Percentiles rank a stretch among this genome's conserved stretches.
Evolutionary conservation across 2,329 filamentous ascomycete genomes (phyloP).

Genomic region (Xylogone sp.): DNA sequence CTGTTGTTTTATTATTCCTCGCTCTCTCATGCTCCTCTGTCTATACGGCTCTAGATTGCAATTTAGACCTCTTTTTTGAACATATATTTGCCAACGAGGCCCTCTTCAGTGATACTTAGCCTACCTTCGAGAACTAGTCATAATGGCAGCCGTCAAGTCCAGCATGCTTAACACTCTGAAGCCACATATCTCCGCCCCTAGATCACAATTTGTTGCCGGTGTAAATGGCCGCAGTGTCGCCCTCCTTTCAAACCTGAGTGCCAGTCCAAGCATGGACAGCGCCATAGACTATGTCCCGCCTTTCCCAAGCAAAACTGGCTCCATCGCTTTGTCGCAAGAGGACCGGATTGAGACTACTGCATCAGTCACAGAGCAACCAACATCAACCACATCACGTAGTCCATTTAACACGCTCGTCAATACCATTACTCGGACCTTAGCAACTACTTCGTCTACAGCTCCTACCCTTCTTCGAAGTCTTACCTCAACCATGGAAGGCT

Average conservation of each 20-base stretch:
- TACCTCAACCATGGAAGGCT: constrained; percentile 12
- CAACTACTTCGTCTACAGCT: constrained; percentile 13
- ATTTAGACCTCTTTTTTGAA: constrained; percentile 1
- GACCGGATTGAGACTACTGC: background rate
- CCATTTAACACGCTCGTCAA: constrained; percentile 15
- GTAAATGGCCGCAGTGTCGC: constrained; percentile 12
- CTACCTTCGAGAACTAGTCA: background rate
- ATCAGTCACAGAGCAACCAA: background rate
- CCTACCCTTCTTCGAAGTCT: constrained; percentile 9
- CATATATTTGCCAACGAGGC: background rate
- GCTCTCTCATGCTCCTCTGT: background rate
- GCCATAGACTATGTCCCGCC: background rate
- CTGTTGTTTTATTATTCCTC: too few species aligned
- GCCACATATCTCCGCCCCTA: constrained; percentile 5
- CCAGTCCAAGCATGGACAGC: constrained; percentile 6
- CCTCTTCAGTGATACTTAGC: constrained; percentile 8
- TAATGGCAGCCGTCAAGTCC: constrained; percentile 16
- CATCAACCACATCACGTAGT: constrained; percentile 2
- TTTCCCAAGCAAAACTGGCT: background rate
- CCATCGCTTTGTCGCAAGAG: background rate
- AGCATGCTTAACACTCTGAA: constrained; percentile 8
- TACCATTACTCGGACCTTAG: constrained; percentile 1
- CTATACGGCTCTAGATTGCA: background rate
- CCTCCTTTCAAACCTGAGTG: background rate
- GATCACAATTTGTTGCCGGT: constrained; percentile 3